phyloP scores from a whole-genome alignment of 306 rosid genomes.

The Trifolium subterraneum region DNA sequence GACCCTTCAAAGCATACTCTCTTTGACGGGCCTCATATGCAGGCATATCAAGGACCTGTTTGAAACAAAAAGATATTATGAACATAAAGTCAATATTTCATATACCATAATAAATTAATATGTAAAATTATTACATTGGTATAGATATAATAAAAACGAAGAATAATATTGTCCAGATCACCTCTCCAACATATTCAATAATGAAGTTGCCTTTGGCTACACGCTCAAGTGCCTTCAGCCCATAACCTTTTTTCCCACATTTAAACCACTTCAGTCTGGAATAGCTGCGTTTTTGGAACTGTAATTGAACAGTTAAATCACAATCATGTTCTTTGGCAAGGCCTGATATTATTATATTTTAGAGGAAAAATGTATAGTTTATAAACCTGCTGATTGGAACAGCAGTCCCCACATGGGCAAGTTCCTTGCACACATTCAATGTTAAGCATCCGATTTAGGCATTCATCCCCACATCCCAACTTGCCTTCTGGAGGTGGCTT shows the following conservation, averaged over 20 bases:
- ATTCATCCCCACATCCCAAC: slow-evolving; percentile 93
- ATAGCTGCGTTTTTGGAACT: slow-evolving; percentile 94
- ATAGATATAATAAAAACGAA: slow-evolving; percentile 27
- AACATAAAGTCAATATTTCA: slow-evolving; percentile 21
- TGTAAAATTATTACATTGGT: neutral
- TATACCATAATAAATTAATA: slow-evolving; percentile 27
- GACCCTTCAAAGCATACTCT: slow-evolving; percentile 91
- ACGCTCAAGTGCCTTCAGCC: slow-evolving; percentile 73
- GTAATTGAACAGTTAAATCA: slow-evolving; percentile 49
- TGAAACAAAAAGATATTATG: slow-evolving; percentile 36
- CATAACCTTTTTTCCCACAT: slow-evolving; percentile 94
- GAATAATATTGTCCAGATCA: slow-evolving; percentile 43
- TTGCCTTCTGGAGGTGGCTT: slow-evolving; percentile 59
- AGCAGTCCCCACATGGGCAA: slow-evolving; percentile 88
- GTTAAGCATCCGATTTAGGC: slow-evolving; percentile 91
- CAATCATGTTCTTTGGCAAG: slow-evolving; percentile 44
- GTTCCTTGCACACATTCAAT: slow-evolving; percentile 91
- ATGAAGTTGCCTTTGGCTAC: slow-evolving; percentile 80
- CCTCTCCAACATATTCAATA: slow-evolving; percentile 99
- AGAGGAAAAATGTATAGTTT: slow-evolving; percentile 34
- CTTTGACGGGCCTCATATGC: slow-evolving; percentile 91
- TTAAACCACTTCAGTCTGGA: slow-evolving; percentile 78
- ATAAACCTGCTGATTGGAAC: slow-evolving; percentile 98
- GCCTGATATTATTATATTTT: slow-evolving; percentile 5
- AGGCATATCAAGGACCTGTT: slow-evolving; percentile 89